Base-by-base conservation (phyloP, 192 early-diverging fungal species). In the Coemansia sp. region DNA sequence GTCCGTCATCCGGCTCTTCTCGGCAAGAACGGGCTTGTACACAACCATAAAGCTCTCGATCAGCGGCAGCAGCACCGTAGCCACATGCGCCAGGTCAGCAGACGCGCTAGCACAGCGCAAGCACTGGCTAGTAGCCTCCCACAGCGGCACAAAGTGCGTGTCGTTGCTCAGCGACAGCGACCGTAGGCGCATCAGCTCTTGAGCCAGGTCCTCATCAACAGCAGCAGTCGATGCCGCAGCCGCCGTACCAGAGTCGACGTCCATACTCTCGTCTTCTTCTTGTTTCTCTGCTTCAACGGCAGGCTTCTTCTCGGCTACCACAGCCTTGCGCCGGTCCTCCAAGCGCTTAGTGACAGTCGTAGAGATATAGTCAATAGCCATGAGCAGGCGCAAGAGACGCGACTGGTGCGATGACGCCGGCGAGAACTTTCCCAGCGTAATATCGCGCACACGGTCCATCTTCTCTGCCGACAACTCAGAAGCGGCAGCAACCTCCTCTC, bases 11-110 rank as follows among this genome's bases (percentile, higher is more conserved):
- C 46, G 71, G 64, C 29, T 70, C 68, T 74, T 78, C 62, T 84
- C 78, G 24, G 74, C 78, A 0, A 92, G 88, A n/a, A 92, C 91
- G 41, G 95, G 95, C 87, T 95, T 96, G 41, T 93, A 95, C 16
- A 99, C 92, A 22, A 99, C 97, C 96, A 99, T 97, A 68, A 97
- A 97, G 7, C 94, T 92, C 85, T 99, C 97, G 72, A 99, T 96
- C 27, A 95, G 74, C 18, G 97, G 97, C 52, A 99, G 78, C 6
- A 99, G 75, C 20, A 97, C 93, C 1, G 97, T 97, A 1, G 94
- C 95, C 9, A 97, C 92, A 75, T 95, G 91, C 22, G 93, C 89
- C 76, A 97, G 86, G 46, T 95, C 94, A 12, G 89, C 81, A 49
- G 93, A 90, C 34, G 91, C 87, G 31, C 88, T 87, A 62, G 96